Evolutionary conservation across 1,284 basidiomycete genomes (phyloP).

Genomic region (Ustilago vetiveriae): DNA sequence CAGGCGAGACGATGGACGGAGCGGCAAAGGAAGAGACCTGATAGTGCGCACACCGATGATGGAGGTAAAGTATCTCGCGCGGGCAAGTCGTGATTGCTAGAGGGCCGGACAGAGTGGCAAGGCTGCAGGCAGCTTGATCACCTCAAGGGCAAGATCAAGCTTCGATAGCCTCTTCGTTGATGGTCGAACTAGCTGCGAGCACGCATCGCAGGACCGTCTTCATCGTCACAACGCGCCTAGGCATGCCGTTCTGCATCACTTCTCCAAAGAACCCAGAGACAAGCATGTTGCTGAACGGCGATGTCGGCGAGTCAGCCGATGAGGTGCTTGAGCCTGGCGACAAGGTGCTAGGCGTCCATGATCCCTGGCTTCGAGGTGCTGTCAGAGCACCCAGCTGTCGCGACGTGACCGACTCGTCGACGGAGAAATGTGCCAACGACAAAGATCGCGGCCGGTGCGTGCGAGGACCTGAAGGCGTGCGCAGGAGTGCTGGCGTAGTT

Average conservation of each 20-base stretch:
- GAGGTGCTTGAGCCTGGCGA: constrained; percentile 32
- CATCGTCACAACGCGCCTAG: constrained; percentile 31
- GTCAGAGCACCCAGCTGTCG: constrained; percentile 21
- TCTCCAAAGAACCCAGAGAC: constrained; percentile 46
- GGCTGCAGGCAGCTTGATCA: not conserved
- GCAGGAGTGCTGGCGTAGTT: constrained; percentile 15
- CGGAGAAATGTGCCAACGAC: constrained; percentile 28
- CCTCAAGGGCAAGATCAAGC: constrained; percentile 4
- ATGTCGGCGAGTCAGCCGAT: constrained; percentile 34
- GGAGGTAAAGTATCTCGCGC: no score
- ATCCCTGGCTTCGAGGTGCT: constrained; percentile 17
- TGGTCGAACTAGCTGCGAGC: constrained; percentile 19
- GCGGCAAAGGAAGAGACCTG: no score
- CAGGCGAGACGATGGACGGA: no score
- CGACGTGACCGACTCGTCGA: constrained; percentile 14
- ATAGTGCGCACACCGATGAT: no score
- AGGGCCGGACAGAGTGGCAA: not conserved
- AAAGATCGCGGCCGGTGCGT: constrained; percentile 37
- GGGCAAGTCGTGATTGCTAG: not conserved
- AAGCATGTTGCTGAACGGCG: constrained; percentile 37
- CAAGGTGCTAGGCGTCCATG: constrained; percentile 23
- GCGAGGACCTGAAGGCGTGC: constrained; percentile 19
- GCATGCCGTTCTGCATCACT: constrained; percentile 39
- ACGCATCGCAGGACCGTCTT: constrained; percentile 32
- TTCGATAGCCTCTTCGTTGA: constrained; percentile 15